These are phyloP conservation scores for Pythium brassicae DNA, from an alignment of 352 stramenopile genomes.

Conservation along the genomic window DNA sequence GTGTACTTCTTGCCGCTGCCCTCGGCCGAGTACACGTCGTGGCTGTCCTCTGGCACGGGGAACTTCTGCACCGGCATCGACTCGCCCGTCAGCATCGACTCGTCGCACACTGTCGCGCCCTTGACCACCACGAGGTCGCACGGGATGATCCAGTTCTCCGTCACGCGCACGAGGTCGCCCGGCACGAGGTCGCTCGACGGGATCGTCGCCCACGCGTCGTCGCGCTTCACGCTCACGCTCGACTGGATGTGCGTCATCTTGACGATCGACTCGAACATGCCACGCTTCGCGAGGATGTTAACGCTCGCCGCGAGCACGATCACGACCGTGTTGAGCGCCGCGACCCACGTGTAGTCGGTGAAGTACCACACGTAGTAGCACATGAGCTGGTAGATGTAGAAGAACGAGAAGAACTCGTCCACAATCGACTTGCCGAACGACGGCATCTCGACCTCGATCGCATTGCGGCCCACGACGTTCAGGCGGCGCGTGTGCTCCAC, in stretches of 20 bases:
- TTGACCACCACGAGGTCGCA: constrained; percentile 72
- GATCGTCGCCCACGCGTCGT: constrained; percentile 42
- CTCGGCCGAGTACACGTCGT: constrained; percentile 45
- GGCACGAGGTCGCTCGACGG: constrained; percentile 51
- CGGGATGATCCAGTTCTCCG: constrained; percentile 64
- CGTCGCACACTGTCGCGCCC: constrained; percentile 62
- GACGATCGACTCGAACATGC: constrained; percentile 46
- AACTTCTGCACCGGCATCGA: constrained; percentile 88
- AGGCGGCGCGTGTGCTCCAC: constrained; percentile 31
- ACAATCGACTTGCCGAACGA: constrained; percentile 42
- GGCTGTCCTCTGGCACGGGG: constrained; percentile 42
- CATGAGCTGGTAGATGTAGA: constrained; percentile 86
- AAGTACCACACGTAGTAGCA: constrained; percentile 84
- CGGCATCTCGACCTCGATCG: constrained; percentile 62
- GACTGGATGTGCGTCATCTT: constrained; percentile 63
- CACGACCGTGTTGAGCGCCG: constrained; percentile 51
- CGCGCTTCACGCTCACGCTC: constrained; percentile 62
- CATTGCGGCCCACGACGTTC: constrained; percentile 53
- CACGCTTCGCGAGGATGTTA: constrained; percentile 70
- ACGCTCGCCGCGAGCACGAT: constrained; percentile 45
- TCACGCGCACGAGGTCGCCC: constrained; percentile 61
- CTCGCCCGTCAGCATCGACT: constrained; percentile 74
- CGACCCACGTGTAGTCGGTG: constrained; percentile 59
- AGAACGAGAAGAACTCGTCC: constrained; percentile 66
- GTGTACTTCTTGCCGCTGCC: constrained; percentile 81